Evolutionary conservation across 2,329 filamentous ascomycete species (phyloP), one percentile per base, ranked within the genome.

Genomic region (Colletotrichum kahawae): DNA sequence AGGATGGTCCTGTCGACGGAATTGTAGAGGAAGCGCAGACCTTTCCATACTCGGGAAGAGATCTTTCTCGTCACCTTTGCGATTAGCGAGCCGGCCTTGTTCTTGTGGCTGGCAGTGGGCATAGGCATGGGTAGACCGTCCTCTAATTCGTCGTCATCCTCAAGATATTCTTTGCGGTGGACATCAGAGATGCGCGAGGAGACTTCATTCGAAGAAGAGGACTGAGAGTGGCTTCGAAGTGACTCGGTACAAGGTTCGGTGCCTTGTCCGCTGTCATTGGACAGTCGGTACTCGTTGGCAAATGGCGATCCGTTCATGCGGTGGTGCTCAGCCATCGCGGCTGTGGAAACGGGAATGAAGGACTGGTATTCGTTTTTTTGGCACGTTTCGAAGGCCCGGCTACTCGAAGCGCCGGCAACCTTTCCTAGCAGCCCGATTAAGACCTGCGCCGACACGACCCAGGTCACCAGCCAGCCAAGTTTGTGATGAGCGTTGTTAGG

Each of bases 401-500:
- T 62, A 21, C 68, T 63, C 21, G 72, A 36, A 5, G 63, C 33
- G 18, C 89, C 88, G 6, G 90, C 88, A 76, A 94, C 90, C 56
- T 89, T 85, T 67, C 92, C 92, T 62, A 95, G 84, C 70, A 95
- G 82, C 64, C 92, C 91, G 81, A 98, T 86, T 51, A 93, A 79
- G 18, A 93, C 89, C 85, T 98, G 96, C 1, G 90, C 92, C 67
- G 88, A 88, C 13, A 94, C 88, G 5, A 96, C 87, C 88, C 91
- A 94, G 4, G 94, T 96, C 34, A 93, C 89, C 56, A 95, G 88
- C 96, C 96, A 98, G 70, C 95, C 95, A 57, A 96, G 89, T 83
- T 94, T 95, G 86, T 95, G 93, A 83, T 98, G 96, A n/a, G 93
- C 91, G 81, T 98, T 98, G 81, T 94, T 93, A 36, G 92, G 92